Base-by-base conservation (phyloP, 768 basidiomycete species). In the Panaeolus papilionaceus region DNA sequence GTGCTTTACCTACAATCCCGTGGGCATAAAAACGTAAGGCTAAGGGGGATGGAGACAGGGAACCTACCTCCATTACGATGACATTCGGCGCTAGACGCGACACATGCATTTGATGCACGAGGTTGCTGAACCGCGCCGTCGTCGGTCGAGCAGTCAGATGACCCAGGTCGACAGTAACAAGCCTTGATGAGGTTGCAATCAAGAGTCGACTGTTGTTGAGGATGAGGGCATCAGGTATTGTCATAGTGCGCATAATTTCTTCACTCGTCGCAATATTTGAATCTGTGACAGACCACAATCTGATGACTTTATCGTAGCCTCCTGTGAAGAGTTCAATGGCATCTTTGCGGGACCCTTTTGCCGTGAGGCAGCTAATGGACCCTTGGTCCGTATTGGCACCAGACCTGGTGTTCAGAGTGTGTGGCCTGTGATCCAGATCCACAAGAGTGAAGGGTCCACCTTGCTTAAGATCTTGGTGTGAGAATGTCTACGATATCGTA, bases 61-160 rank as follows among this genome's bases (percentile, higher is more conserved):
- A 65, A 74, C 83, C 73, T 70, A 82, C 86, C 80, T 88, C 85
- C 26, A 86, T 74, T 47, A 85, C 74, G 20, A 81, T 79, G 65
- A 88, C 68, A 65, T 79, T 74, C n/a, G 76, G 74, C 63, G 73
- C 77, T 66, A 85, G 79, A 45, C 82, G 82, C 67, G 85, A 80
- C 28, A 81, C 72, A 70, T 86, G 85, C 63, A 86, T 79, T 63
- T 86, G 85, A 65, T 79, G 74, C 28, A 85, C 74, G 12, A 68
- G 72, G 66, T 83, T 81, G 39, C 79, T 83, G 67, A 84, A 72
- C 20, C 72, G 75, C 54, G 77, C 75, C 12, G 74, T 69, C 63
- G 68, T 68, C n/a, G 77, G 70, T 61, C 73, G 72, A 42, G 71
- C 66, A 38, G 70, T 70, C 54, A 75, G 71, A 65, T 82, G 79